These are phyloP conservation scores for Trametes hirsuta DNA, from an alignment of 1,284 basidiomycete species.

Conservation along the genomic window DNA sequence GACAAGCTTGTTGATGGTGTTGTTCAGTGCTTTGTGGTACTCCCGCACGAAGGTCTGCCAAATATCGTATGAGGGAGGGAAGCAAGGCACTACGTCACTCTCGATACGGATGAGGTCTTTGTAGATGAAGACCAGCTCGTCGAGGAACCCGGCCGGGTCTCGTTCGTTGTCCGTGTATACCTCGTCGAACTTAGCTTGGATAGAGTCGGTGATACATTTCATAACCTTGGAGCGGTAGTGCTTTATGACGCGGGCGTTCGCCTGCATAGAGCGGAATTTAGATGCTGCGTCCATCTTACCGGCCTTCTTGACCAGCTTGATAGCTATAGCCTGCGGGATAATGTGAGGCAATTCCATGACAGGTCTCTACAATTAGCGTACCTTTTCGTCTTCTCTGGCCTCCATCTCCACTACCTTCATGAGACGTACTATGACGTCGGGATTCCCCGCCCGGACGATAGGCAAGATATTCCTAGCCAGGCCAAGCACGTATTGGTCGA, in stretches of 20 bases:
- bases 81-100: constrained; percentile 85
- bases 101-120: constrained; percentile 93
- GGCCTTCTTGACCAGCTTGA: constrained; percentile 92
- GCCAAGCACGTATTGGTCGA: constrained; percentile 87
- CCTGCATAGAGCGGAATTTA: constrained; percentile 90
- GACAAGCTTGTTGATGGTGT: constrained; percentile 73
- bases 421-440: constrained; percentile 87
- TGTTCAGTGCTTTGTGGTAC: constrained; percentile 91
- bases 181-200: constrained; percentile 74
- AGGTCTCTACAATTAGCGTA: constrained; percentile 32
- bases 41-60: constrained; percentile 84
- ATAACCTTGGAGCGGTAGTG: constrained; percentile 93
- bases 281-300: constrained; percentile 88
- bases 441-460: constrained; percentile 79
- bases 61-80: constrained; percentile 92
- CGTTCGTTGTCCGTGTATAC: constrained; percentile 67
- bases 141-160: constrained; percentile 77
- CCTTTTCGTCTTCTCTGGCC: constrained; percentile 94
- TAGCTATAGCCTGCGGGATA: constrained; percentile 76
- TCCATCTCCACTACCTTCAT: constrained; percentile 96
- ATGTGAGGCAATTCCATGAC: neutral
- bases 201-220: constrained; percentile 80
- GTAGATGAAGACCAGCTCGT: constrained; percentile 88
- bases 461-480: constrained; percentile 81
- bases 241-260: constrained; percentile 93